Base-by-base conservation (phyloP, 768 basidiomycete genomes). In the Nevesoporus exiguus region DNA sequence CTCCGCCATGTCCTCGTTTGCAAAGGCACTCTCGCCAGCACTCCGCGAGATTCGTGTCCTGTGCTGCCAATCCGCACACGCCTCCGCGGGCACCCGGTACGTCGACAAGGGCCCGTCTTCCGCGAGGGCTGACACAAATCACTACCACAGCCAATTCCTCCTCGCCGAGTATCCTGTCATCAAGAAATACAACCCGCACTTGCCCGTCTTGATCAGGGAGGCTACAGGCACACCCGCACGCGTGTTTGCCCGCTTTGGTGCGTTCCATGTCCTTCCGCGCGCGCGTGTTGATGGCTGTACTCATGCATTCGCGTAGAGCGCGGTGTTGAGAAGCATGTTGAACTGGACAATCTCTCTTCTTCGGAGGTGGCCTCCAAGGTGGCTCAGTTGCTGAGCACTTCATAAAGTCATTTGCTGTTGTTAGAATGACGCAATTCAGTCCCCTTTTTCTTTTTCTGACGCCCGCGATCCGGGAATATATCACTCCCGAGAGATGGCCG, bases 161-260 rank as follows among this genome's bases (percentile, higher is more conserved):
- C 69, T 83, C 40, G 78, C 88, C 25, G 80, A 83, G 58, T 92
- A 93, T 66, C 82, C 87, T 5, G 61, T 76, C 49, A 81, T 92
- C 65, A 92, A 93, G 74, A 79, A 88, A 67, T 74, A 86, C 70
- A 93, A 93, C 66, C 91, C 90, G 36, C 85, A 93, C 73, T 74
- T 93, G n/a, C 91, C 90, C 17, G 79, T 91, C 34, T 70, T 93
- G 62, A 88, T 93, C 63, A 80, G 91, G 62, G 88, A 91, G 72
- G 91, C 89, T 15, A 75, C 74, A 49, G 88, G 84, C 34, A 90
- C 88, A 8, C 89, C 88, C 34, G 90, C 90, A 57, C 79, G 91
- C 65, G 82, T 81, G 44, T 93, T 92, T 79, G 90, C 88, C 49
- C 78, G 91, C 64, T 93, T 90, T 66, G 90, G 91, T 93, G 73